Conservation (phyloP, 139 green algal species). For the Micractinium conductrix region DNA sequence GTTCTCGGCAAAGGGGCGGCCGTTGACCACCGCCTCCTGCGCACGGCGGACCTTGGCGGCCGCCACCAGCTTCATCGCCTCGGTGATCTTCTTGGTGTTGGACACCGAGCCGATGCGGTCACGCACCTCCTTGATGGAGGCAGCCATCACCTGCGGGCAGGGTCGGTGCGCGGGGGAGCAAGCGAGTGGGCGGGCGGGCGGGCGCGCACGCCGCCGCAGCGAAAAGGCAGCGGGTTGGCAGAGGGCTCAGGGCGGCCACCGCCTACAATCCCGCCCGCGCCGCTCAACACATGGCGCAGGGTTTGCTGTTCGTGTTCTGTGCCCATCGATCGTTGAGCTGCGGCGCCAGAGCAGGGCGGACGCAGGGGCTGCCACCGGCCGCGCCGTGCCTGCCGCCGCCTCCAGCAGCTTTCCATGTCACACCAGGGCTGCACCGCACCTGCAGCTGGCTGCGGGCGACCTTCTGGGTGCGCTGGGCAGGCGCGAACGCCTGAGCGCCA, state of each 20-base stretch:
- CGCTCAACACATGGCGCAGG: neutral
- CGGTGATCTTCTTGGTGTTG: conserved; percentile 99
- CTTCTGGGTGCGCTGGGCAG: neutral
- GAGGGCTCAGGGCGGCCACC: too few species aligned
- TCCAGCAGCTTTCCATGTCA: neutral
- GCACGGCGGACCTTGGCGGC: conserved; percentile 94
- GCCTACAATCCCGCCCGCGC: too few species aligned
- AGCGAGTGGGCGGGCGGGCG: too few species aligned
- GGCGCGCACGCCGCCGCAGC: neutral
- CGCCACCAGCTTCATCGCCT: conserved; percentile 96
- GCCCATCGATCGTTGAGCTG: neutral
- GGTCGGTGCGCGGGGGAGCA: neutral
- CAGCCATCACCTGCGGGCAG: conserved; percentile 51
- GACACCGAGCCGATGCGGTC: conserved; percentile 97
- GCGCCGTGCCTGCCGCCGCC: too few species aligned
- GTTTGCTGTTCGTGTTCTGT: too few species aligned
- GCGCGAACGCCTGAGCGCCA: neutral
- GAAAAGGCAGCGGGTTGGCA: too few species aligned
- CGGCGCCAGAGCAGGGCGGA: too few species aligned
- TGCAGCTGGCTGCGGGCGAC: conserved; percentile 7
- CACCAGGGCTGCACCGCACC: neutral
- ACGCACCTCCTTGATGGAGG: conserved; percentile 89
- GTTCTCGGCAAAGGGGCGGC: conserved; percentile 98
- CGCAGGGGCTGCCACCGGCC: neutral
- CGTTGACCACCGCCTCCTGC: conserved; percentile 97